Conservation (phyloP, 495 filamentous ascomycete genomes). For the Chaetomium cochliodes region DNA sequence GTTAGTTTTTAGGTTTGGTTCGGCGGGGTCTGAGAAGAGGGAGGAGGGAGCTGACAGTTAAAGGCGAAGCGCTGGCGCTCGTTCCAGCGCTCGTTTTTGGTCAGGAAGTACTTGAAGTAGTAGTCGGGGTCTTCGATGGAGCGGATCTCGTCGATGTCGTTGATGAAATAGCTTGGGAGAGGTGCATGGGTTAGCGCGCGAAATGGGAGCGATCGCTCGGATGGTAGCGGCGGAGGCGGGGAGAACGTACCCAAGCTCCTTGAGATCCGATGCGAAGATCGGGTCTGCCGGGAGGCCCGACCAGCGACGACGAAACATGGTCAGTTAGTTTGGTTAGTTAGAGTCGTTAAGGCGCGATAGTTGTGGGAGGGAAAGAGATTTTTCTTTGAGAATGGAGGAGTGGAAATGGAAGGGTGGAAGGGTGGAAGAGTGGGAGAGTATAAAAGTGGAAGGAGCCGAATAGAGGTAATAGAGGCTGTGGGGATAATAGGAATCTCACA, state of each 20-base stretch:
- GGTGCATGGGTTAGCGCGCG: no score
- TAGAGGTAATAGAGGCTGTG: no score
- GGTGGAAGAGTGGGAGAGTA: no score
- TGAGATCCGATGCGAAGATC: constrained; percentile 59
- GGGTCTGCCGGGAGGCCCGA: constrained; percentile 69
- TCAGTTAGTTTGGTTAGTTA: constrained; percentile 16
- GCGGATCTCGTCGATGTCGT: constrained; percentile 67
- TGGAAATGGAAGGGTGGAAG: no score
- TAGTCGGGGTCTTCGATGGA: constrained; percentile 61
- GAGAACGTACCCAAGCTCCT: constrained; percentile 63
- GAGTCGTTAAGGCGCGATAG: neutral
- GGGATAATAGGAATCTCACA: no score
- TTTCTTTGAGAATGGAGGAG: no score
- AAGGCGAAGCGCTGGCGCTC: constrained; percentile 66
- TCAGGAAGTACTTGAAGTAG: constrained; percentile 71
- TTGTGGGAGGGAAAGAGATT: neutral
- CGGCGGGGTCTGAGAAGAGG: no score
- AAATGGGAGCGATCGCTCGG: no score
- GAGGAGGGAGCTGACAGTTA: constrained; percentile 67
- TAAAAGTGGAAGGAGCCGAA: no score
- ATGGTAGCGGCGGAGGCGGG: no score
- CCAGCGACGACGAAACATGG: constrained; percentile 68
- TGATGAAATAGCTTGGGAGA: constrained; percentile 63
- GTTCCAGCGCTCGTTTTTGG: constrained; percentile 69
- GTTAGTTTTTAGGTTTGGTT: constrained; percentile 9